phyloP scores from a whole-genome alignment of 768 basidiomycete species.

The Pleurotus pulmonarius region DNA sequence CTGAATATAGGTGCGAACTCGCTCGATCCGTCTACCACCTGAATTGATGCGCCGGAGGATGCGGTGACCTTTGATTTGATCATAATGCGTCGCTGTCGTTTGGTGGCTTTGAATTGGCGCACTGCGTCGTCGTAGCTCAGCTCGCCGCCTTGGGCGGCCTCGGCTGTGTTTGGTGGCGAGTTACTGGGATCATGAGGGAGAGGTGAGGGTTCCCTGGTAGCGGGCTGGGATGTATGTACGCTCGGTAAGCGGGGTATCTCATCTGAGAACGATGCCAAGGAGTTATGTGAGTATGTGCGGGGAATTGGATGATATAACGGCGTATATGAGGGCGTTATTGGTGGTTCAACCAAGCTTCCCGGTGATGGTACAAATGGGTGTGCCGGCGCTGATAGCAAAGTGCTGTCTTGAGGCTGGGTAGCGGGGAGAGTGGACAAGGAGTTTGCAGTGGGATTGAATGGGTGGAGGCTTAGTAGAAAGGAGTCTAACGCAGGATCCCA shows the following conservation, averaged over 20 bases:
- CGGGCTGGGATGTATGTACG: neutral
- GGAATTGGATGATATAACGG: neutral
- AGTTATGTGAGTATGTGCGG: neutral
- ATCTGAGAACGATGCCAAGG: neutral
- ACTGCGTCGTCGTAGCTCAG: conserved; percentile 5
- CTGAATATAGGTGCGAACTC: neutral
- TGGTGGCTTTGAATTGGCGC: conserved; percentile 2
- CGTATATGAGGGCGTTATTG: too few species aligned
- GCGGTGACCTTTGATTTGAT: conserved; percentile 1
- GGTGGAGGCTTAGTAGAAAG: too few species aligned
- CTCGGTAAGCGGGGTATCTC: neutral
- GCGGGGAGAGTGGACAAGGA: too few species aligned
- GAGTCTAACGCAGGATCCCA: too few species aligned
- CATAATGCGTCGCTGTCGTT: neutral
- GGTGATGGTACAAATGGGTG: too few species aligned
- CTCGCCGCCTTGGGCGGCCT: neutral
- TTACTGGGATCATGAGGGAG: neutral
- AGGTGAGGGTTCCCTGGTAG: neutral
- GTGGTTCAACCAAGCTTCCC: too few species aligned
- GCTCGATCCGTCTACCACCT: neutral
- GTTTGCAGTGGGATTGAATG: too few species aligned
- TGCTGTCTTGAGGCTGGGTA: too few species aligned
- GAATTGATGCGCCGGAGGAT: conserved; percentile 6
- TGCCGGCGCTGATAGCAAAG: too few species aligned
- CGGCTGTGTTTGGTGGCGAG: neutral